Evolutionary conservation across 257 asterid genomes (phyloP).

Genomic region (Linderniella brevidens): DNA sequence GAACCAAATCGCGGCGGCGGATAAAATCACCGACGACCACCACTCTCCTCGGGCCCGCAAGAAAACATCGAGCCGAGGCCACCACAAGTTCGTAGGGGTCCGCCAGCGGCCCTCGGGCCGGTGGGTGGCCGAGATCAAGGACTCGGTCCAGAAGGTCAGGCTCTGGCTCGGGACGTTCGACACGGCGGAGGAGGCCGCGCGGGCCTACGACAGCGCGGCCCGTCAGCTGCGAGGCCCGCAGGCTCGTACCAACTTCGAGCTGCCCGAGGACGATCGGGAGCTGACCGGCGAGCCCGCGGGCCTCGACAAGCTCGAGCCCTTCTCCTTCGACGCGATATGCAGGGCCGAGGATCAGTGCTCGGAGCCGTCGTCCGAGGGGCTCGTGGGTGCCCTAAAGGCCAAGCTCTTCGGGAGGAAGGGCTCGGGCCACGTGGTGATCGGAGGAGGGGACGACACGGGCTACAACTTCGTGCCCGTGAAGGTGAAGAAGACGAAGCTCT

Average conservation of each 20-base stretch:
- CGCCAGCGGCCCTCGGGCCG: constrained; percentile 77
- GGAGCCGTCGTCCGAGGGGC: constrained; percentile 31
- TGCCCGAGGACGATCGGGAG: constrained; percentile 13
- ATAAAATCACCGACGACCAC: too few species aligned
- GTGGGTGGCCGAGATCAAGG: constrained; percentile 92
- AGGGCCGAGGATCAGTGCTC: constrained; percentile 48
- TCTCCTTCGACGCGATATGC: constrained; percentile 62
- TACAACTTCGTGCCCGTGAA: too few species aligned
- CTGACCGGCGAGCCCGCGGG: background rate
- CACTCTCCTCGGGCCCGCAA: background rate
- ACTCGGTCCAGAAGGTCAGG: constrained; percentile 63
- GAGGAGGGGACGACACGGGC: too few species aligned
- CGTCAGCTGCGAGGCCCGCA: constrained; percentile 50
- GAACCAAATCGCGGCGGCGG: too few species aligned
- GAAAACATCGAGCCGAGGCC: constrained; percentile 17
- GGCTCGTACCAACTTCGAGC: constrained; percentile 62
- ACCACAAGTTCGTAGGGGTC: constrained; percentile 60
- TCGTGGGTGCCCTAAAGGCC: constrained; percentile 54
- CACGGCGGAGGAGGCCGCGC: constrained; percentile 73
- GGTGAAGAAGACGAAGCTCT: too few species aligned
- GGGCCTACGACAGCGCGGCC: constrained; percentile 72
- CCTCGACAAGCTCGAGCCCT: constrained; percentile 25
- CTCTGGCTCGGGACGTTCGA: constrained; percentile 79
- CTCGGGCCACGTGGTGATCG: background rate
- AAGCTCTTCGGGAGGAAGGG: constrained; percentile 27